Percentiles rank a stretch among this genome's conserved stretches.
These are phyloP conservation scores for Fusarium sulawesiense DNA, from an alignment of 2,329 filamentous ascomycete genomes.

Conservation along the genomic window DNA sequence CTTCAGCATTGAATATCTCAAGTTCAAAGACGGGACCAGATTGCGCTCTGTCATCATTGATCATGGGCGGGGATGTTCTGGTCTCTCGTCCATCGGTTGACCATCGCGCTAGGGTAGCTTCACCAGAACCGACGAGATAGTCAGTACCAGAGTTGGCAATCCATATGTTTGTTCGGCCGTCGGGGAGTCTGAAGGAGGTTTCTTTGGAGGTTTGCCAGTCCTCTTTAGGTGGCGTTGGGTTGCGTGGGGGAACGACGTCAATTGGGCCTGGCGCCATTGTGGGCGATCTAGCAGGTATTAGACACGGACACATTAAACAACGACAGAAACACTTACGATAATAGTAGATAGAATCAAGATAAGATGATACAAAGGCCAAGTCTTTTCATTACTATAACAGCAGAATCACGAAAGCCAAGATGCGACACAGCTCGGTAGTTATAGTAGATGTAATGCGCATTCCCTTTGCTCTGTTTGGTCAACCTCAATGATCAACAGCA, in stretches of 20 bases:
- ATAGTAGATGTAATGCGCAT: not conserved
- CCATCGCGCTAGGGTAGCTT: constrained; percentile 11
- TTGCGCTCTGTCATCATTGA: constrained; percentile 24
- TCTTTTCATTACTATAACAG: not conserved
- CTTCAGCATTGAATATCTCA: constrained; percentile 15
- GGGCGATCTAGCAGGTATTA: not conserved
- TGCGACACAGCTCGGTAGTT: not conserved
- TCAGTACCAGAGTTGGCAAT: constrained; percentile 9
- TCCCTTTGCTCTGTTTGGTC: not conserved
- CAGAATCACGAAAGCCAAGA: not conserved
- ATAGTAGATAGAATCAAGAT: not conserved
- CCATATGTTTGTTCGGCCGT: constrained; percentile 22
- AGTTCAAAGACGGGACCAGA: constrained; percentile 2
- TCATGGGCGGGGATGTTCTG: constrained; percentile 22
- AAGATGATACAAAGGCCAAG: accelerated
- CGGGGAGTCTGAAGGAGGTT: constrained; percentile 14
- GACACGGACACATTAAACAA: not conserved
- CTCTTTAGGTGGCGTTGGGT: constrained; percentile 26
- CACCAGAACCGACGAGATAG: constrained; percentile 15
- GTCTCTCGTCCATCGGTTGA: constrained; percentile 10
- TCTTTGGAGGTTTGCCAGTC: constrained; percentile 10
- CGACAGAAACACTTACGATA: not conserved
- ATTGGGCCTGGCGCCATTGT: constrained; percentile 6
- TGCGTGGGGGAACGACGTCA: constrained; percentile 14
- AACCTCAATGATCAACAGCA: not conserved